These are phyloP conservation scores for Cutaneotrichosporon cavernicola DNA, from an alignment of 1,284 basidiomycete genomes.

Conservation along the genomic window DNA sequence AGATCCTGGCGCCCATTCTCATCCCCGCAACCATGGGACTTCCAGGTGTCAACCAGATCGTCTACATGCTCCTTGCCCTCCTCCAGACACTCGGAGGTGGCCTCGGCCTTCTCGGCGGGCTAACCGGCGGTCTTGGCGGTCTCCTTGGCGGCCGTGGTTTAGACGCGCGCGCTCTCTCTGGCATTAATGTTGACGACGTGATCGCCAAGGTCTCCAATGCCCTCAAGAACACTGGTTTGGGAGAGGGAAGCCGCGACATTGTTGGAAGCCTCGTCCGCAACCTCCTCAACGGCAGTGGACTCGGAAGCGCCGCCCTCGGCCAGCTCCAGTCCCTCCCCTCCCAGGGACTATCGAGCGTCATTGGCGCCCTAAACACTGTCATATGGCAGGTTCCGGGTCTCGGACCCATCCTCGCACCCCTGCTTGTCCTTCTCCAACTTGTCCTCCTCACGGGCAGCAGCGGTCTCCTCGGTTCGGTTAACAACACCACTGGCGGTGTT, in stretches of 20 bases:
- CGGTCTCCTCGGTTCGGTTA: not conserved
- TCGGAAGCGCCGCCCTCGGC: not conserved
- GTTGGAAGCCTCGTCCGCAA: not conserved
- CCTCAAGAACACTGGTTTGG: not conserved
- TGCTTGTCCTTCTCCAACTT: slow-evolving; percentile 3
- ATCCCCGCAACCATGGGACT: not conserved
- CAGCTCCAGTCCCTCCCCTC: slow-evolving; percentile 6
- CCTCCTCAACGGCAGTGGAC: not conserved
- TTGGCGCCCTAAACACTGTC: slow-evolving; percentile 5
- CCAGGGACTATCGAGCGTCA: not conserved
- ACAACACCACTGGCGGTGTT: not conserved
- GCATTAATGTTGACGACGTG: not conserved
- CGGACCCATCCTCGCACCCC: slow-evolving; percentile 4
- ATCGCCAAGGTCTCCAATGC: slow-evolving; percentile 1
- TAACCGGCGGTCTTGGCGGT: not conserved
- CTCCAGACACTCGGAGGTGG: not conserved
- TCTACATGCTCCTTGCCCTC: not conserved
- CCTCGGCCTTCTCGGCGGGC: not conserved
- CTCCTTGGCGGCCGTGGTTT: not conserved
- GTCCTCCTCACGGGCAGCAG: not conserved
- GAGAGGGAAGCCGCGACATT: no score
- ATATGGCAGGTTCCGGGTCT: slow-evolving; percentile 1
- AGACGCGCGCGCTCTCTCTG: not conserved
- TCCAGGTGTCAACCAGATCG: not conserved
- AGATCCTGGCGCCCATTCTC: slow-evolving; percentile 5